These are phyloP conservation scores for Globisporangium megalacanthum DNA, from an alignment of 352 stramenopile species.

Conservation along the genomic window DNA sequence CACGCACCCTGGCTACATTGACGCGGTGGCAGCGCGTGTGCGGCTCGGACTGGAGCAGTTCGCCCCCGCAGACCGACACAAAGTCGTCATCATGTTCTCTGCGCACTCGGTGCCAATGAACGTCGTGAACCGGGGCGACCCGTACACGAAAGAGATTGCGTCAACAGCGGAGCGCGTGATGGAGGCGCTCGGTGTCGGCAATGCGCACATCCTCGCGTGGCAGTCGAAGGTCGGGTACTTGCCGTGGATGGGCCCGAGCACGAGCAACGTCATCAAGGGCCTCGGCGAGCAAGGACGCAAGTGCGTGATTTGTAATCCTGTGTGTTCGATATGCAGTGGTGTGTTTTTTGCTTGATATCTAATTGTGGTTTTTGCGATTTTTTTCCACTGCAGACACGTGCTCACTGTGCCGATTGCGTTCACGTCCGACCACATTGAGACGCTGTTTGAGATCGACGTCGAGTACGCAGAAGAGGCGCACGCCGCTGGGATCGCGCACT, in stretches of 20 bases:
- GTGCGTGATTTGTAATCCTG: conserved; percentile 19
- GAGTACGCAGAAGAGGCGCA: conserved; percentile 97
- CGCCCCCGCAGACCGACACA: conserved; percentile 82
- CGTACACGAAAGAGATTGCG: conserved; percentile 84
- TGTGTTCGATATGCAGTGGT: not conserved
- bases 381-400: conserved; percentile 61
- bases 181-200: conserved; percentile 55
- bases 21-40: conserved; percentile 90
- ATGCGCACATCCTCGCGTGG: conserved; percentile 91
- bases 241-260: conserved; percentile 98
- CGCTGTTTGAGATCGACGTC: conserved; percentile 99
- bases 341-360: not conserved
- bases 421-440: conserved; percentile 99
- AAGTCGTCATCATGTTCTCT: conserved; percentile 89
- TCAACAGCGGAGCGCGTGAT: conserved; percentile 72
- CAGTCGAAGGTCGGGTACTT: conserved; percentile 98
- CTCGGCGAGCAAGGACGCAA: conserved; percentile 92
- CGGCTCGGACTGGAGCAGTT: conserved; percentile 90
- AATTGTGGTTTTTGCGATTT: not conserved
- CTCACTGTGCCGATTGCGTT: conserved; percentile 98
- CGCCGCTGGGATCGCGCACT: conserved; percentile 93
- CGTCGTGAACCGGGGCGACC: conserved; percentile 85
- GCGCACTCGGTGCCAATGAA: conserved; percentile 89
- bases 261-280: conserved; percentile 92
- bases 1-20: conserved; percentile 94